phyloP scores from a whole-genome alignment of 305 asterid species.

The Fraxinus albicans region DNA sequence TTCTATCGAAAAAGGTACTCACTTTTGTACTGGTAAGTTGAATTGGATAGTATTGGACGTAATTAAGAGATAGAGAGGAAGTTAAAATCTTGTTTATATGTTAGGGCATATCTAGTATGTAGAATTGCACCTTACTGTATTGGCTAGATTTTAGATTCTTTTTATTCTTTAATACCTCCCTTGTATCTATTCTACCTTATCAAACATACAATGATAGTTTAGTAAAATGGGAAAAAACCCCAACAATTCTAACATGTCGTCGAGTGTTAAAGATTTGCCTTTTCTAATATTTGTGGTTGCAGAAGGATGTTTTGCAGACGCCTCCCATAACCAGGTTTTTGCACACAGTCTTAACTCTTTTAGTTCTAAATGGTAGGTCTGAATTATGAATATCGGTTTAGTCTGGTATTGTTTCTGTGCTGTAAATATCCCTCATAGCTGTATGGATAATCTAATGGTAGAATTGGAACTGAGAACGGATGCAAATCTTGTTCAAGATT shows the following conservation, averaged over 20 bases:
- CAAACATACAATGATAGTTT: neutral
- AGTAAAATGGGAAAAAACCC: neutral
- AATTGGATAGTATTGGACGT: neutral
- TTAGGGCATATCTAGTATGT: neutral
- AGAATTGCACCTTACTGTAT: neutral
- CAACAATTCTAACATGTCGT: neutral
- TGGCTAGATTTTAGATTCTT: neutral
- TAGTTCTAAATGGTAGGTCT: neutral
- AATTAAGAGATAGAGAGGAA: neutral
- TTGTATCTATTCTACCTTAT: neutral
- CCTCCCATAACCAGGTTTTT: constrained; percentile 72
- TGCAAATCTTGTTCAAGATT: neutral
- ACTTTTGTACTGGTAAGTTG: neutral
- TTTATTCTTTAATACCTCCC: neutral
- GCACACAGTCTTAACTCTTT: neutral
- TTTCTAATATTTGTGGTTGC: constrained; percentile 37
- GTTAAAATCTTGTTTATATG: neutral
- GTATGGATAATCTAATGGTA: neutral
- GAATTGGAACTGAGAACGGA: neutral
- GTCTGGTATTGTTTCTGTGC: neutral
- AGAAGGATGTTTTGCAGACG: constrained; percentile 74
- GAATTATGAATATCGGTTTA: neutral
- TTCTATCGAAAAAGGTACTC: constrained; percentile 56
- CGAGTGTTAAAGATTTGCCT: neutral
- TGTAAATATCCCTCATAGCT: neutral